Conservation (phyloP, 2,329 filamentous ascomycete genomes). For the Epichloe glyceriae region DNA sequence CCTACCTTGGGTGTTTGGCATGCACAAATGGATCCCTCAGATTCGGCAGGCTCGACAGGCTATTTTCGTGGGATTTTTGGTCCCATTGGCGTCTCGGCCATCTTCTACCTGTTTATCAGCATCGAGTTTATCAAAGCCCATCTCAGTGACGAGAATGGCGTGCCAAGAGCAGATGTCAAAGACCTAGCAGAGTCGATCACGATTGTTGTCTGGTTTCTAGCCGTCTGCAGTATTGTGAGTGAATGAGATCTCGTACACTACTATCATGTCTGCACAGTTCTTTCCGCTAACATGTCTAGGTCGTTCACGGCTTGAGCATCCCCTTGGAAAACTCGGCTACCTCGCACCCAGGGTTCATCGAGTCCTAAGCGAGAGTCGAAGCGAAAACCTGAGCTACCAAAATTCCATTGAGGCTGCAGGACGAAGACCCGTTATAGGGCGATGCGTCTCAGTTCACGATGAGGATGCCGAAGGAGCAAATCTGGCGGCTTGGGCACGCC, state of each 20-base stretch:
- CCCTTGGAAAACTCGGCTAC: conserved; percentile 53
- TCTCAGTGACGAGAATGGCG: conserved; percentile 41
- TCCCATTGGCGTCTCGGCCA: conserved; percentile 77
- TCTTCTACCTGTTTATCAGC: conserved; percentile 79
- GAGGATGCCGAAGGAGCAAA: conserved; percentile 2
- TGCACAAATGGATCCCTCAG: conserved; percentile 67
- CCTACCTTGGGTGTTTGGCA: conserved; percentile 59
- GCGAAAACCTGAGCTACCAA: not conserved
- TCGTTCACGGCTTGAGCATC: conserved; percentile 73
- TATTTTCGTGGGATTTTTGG: conserved; percentile 81
- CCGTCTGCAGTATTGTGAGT: conserved; percentile 69
- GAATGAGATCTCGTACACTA: not conserved
- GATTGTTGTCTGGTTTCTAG: conserved; percentile 76
- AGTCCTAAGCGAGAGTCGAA: conserved; percentile 14
- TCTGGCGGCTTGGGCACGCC: conserved; percentile 2
- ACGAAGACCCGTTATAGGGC: not conserved
- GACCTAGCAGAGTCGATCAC: conserved; percentile 52
- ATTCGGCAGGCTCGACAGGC: conserved; percentile 65
- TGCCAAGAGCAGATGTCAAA: conserved; percentile 51
- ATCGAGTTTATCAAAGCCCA: conserved; percentile 54
- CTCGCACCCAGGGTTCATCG: conserved; percentile 48
- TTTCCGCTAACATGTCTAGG: conserved; percentile 11
- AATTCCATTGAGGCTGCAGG: not conserved
- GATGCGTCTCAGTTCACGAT: not conserved
- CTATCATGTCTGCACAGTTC: conserved; percentile 13